Conservation (phyloP, 768 basidiomycete species). For the Auricularia cornea region DNA sequence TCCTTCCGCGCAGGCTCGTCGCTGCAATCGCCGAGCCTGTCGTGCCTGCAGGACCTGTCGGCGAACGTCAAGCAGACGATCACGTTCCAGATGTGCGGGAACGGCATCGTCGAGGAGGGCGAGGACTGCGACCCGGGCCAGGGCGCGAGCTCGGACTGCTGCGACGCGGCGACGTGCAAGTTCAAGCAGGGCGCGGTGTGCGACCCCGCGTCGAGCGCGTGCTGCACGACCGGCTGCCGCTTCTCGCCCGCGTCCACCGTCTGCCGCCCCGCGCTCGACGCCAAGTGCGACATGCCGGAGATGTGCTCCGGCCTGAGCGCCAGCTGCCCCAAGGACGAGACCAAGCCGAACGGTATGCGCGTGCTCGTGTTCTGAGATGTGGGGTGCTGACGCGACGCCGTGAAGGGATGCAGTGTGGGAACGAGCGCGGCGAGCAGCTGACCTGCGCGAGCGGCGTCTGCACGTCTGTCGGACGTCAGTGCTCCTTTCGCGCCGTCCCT, state of each 20-base stretch:
- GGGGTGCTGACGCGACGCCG: too few relatives aligned
- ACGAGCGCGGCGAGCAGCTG: conserved; percentile 31
- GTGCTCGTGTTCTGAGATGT: too few relatives aligned
- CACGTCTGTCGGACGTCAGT: conserved; percentile 61
- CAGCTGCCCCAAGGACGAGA: conserved; percentile 58
- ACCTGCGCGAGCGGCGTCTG: conserved; percentile 73
- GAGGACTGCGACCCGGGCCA: conserved; percentile 84
- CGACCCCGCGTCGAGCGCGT: conserved; percentile 66
- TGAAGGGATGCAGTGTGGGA: conserved; percentile 58
- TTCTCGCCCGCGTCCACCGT: conserved; percentile 62
- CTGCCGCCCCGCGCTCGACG: conserved; percentile 62
- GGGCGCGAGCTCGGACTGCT: conserved; percentile 55
- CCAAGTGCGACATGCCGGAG: conserved; percentile 61
- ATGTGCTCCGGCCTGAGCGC: conserved; percentile 69
- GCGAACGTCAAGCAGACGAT: conserved; percentile 34
- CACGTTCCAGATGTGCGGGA: conserved; percentile 68
- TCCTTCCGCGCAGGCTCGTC: conserved; percentile 13
- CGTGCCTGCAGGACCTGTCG: conserved; percentile 60
- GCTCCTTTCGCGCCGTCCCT: conserved; percentile 4
- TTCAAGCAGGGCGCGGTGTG: conserved; percentile 65
- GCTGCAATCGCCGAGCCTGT: conserved; percentile 41
- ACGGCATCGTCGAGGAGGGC: conserved; percentile 72
- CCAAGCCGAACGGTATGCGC: conserved; percentile 52
- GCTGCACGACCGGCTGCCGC: conserved; percentile 62
- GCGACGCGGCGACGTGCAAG: conserved; percentile 67